Evolutionary conservation across 768 basidiomycete species (phyloP), one percentile per base, ranked within the genome.

Genomic region (Amanita inopinata): DNA sequence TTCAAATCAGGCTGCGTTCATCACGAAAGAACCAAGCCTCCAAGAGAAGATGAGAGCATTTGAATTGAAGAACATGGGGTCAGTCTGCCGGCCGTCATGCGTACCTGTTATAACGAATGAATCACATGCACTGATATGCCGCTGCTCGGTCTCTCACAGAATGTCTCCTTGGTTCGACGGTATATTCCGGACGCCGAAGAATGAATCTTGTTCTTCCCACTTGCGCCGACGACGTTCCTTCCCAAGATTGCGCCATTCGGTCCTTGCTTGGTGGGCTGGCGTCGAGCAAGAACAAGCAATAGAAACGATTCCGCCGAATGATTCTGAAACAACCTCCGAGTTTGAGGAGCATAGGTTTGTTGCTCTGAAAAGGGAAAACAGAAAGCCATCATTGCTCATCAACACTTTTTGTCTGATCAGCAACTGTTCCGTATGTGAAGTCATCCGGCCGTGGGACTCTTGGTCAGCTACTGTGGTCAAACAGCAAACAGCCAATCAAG

Each of bases 41-140:
- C 22, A 28, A 20, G 43, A 44, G 12, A 44, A 44, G 33, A 44
- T 44, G 12, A 30, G 25, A n/a, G 34, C 43, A 15, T 44, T 44
- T 23, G 43, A 44, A 30, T 27, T 22, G 24, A 44, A 44, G 34
- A 44, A 19, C 35, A 37, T 44, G 24, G 43, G 43, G 43, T 44
- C 24, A n/a, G 41, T 43, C 11, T 12, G n/a, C 23, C 20, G 14
- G 22, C 25, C 34, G 23, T n/a, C 17, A 6, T 5, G 14, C 24
- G 4, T 17, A 20, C 15, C 24, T n/a, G 14, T 17, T 11, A 11
- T 8, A 12, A 22, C 8, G 33, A 17, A 35, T 34, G 10, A 12
- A 24, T n/a, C n/a, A n/a, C n/a, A n/a, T n/a, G n/a, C n/a, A n/a
- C n/a, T n/a, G n/a, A n/a, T n/a, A n/a, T n/a, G n/a, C n/a, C n/a